Evolutionary conservation across 2,329 filamentous ascomycete species (phyloP), one percentile per base, ranked within the genome.

Genomic region (Neofusicoccum kwambonambiense): DNA sequence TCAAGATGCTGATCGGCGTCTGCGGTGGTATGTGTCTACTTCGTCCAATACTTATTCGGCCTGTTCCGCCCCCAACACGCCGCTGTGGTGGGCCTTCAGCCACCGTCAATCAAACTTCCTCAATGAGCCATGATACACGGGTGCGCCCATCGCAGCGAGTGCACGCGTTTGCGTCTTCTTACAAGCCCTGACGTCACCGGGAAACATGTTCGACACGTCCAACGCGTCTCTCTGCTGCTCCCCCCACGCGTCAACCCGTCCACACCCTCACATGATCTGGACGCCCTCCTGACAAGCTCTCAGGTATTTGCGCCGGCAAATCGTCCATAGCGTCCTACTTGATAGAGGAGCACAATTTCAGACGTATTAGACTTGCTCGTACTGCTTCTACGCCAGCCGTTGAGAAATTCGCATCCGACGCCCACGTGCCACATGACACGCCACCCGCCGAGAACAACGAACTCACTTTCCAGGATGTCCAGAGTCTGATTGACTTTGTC

Each of bases 281-380:
- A 34, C n/a, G n/a, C 52, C 27, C 44, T 5, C 27, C 56, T 60
- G 56, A 60, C 56, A 27, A 17, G 7, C 42, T 50, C 8, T 50
- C 62, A 95, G 93, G 91, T 73, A 94, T 97, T 72, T 98, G 93
- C 81, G 89, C 94, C 56, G 95, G 95, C 73, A 98, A 97, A 81
- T 89, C 88, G 75, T 92, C 92, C 9, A 91, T 98, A 69, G 93
- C 93, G 65, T 87, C 91, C 63, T 97, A 96, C 76, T 86, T 99
- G 8, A 87, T 93, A 68, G 86, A 93, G 68, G 87, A 93, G 69
- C 90, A 97, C 77, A 88, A 87, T 67, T 99, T 98, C 79, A 87
- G 86, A 67, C 86, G 87, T 52, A 84, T 97, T 65, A 84, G 86
- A 70, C 83, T 97, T 35, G 77, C 75, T 49, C 75, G 73, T 39